Base-by-base conservation (phyloP, 441 rosid genomes). In the Mallotus japonicus region DNA sequence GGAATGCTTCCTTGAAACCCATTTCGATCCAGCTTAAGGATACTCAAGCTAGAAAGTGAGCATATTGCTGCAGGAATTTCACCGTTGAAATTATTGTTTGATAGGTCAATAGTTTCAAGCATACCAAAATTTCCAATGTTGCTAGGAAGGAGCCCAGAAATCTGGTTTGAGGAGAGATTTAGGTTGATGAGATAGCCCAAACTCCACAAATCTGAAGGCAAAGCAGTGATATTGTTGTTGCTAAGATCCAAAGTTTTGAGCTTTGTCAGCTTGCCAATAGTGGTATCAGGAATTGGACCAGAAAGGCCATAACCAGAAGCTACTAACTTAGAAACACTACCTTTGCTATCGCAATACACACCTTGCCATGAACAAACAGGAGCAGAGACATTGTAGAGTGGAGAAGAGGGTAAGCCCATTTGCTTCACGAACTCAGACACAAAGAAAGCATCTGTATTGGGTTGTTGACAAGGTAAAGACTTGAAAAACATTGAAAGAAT, bases 121-220 rank as follows among this genome's bases (percentile, higher is more conserved):
- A 73, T 74, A 22, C 89, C 95, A 69, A 94, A 94, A 80, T 94
- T 94, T 63, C 81, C 96, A 85, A 92, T 83, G 86, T 90, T 92
- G 83, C 57, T 90, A 20, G 89, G 67, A 15, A 94, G 86, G 20
- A 87, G 50, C 54, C 97, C 95, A 49, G 96, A 86, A 78, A 94
- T 87, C 77, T 75, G 74, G 81, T 94, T 94, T 61, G 69, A 76
- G 28, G 96, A 92, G 66, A 94, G 90, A 76, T 92, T 89, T 7
- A 94, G 90, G 62, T n/a, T 76, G 73, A 80, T 82, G 67, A 94
- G 87, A 50, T 90, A 84, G 76, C 85, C 83, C 66, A 94, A 83
- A 81, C 93, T 89, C 97, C 97, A 92, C 44, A 92, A 85, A 86
- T 94, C 99, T 65, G 97, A 82, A 71, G 97, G 91, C 72, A 94